A percentile compares a stretch with the other conserved stretches of the same genome.
These are phyloP conservation scores for Mycena maculata DNA, from an alignment of 768 basidiomycete species.

Conservation along the genomic window DNA sequence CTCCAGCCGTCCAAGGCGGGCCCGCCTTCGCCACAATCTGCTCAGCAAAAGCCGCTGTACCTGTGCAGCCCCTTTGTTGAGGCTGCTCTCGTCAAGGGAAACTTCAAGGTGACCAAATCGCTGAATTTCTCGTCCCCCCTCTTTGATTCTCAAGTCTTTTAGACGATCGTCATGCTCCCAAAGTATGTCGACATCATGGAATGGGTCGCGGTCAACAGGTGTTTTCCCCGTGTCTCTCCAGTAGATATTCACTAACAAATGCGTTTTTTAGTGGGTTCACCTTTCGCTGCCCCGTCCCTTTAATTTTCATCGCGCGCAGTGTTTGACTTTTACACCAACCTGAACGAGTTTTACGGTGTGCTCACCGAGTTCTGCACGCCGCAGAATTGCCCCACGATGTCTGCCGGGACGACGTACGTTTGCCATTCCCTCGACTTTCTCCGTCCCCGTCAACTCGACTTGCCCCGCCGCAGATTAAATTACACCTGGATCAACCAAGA, in stretches of 20 bases:
- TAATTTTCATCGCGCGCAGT: constrained; percentile 62
- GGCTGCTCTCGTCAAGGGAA: constrained; percentile 95
- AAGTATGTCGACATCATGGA: constrained; percentile 99
- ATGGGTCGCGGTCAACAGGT: constrained; percentile 79
- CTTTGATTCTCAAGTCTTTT: too few relatives aligned
- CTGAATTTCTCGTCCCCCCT: too few relatives aligned
- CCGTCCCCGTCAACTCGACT: not conserved
- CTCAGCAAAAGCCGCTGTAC: constrained; percentile 78
- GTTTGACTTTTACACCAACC: constrained; percentile 96
- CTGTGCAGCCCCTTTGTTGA: constrained; percentile 97
- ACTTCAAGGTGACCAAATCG: too few relatives aligned
- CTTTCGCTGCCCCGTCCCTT: constrained; percentile 1
- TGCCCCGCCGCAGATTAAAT: constrained; percentile 70
- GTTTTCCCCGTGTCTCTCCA: not conserved
- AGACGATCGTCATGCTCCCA: constrained; percentile 93
- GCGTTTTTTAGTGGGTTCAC: constrained; percentile 60
- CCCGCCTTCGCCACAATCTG: constrained; percentile 43
- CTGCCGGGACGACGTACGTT: constrained; percentile 86
- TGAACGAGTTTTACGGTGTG: constrained; percentile 97
- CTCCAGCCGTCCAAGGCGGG: constrained; percentile 54
- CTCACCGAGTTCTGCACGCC: constrained; percentile 95
- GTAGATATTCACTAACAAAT: not conserved
- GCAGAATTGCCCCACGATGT: constrained; percentile 91
- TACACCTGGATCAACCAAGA: constrained; percentile 99
- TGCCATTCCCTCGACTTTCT: not conserved